Base-by-base conservation (phyloP, 2,329 filamentous ascomycete species). In the Mollisiaceae sp. region DNA sequence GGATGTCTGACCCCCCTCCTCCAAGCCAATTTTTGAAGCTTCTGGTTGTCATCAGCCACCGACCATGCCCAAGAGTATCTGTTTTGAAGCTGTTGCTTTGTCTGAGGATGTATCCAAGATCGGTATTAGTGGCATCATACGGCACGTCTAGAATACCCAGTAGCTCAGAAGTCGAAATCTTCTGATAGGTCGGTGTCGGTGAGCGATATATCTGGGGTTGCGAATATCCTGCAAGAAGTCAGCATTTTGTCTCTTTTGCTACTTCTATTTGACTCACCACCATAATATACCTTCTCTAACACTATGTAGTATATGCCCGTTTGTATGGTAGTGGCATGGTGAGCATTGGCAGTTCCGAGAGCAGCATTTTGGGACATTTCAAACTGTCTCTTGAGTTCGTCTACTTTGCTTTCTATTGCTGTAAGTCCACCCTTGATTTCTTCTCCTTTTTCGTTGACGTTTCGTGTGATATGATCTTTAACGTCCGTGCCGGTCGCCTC, bases 271-370 rank as follows among this genome's bases (percentile, higher is more conserved):
- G 20, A 50, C n/a, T 50, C 45, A 50, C 45, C 45, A 11, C 8
- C n/a, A 9, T 50, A 50, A 11, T 50, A 24, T 20, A 50, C 45
- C 8, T 24, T 50, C 20, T 50, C 45, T 12, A 50, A 9, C 20
- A 50, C 45, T n/a, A 50, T 50, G 45, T 50, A 50, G n/a, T 24
- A 50, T 50, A 50, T 50, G 9, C 45, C 45, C 8, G 45, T 50
- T 24, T 50, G 45, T 1, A 50, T 50, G 6, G 45, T 50, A 9
- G 45, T 24, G 5, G 45, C 45, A 14, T 22, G 20, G 45, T 50
- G 20, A 6, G 20, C 12, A 11, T 50, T 24, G n/a, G 24, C 45
- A 50, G n/a, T 50, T 24, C 24, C 45, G 8, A 50, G n/a, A 2
- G 45, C n/a, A 22, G 20, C 20, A 50, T 50, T 22, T 20, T 50